Evolutionary conservation across 1,284 basidiomycete species (phyloP), one percentile per base, ranked within the genome.

Genomic region (Ceratobasidium sp.): DNA sequence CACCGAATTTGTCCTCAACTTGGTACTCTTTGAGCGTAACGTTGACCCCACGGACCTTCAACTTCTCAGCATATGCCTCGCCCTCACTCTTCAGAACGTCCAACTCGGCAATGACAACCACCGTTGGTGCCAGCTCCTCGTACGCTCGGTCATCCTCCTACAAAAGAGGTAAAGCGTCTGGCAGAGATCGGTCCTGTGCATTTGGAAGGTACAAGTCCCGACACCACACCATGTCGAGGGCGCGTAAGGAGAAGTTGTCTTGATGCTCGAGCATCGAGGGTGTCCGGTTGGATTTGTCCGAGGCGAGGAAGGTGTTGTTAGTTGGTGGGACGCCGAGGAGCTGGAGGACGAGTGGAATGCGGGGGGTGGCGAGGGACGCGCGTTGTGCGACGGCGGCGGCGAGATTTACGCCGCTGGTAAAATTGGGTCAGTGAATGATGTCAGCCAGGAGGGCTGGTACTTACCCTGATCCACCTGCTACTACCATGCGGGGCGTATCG

Each of bases 391-490:
- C 77, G 56, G 89, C 83, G 0, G 87, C 85, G 0, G 89, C 88
- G 0, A 92, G 81, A 74, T 91, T 91, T 0, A 86, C 89, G 5
- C 90, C 90, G 69, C 87, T 54, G 29, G 29, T 34, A 47, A 6
- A 47, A 20, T 10, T 47, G 45, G 6, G 31, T 32, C 27, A 50
- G 27, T 12, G 13, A 12, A 35, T 20, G 43, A n/a, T 3, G 17
- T 3, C 90, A 65, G 0, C 2, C 57, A 35, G 12, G n/a, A 13
- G 25, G 20, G 34, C 22, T 42, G 49, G 38, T 31, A 69, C 75
- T 42, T 73, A 85, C 88, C 88, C 90, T 1, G 89, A 91, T 0
- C 85, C 87, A 27, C 90, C 90, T 4, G 88, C 88, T n/a, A 86
- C 80, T 3, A 84, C 85, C 45, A 86, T 80, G 60, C 79, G 79